Evolutionary conservation across 805 yeast genomes (phyloP), one percentile per base, ranked within the genome.

Genomic region (Monosporozyma aquatica): DNA sequence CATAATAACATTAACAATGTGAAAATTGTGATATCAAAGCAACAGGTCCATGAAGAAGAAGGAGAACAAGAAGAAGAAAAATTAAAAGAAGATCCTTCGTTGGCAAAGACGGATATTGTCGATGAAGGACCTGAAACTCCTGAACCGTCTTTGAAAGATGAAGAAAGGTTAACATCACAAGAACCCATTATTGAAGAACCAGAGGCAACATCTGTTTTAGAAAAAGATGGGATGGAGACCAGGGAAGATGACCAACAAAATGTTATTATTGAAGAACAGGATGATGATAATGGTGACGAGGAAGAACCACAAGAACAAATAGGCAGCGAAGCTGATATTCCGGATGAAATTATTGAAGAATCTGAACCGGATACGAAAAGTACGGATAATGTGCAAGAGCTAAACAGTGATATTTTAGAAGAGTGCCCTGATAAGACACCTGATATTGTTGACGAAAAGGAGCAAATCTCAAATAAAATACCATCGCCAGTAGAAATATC

Each of bases 1-100:
- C 45, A 52, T 35, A 67, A 65, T 6, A 67, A 66, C 40, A 62
- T 60, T 29, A 68, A 68, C 48, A 68, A 68, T 41, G 69, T 66
- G 4, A 37, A 61, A 18, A 38, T 22, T 5, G 15, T n/a, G 10
- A 24, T 24, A 36, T 23, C 33, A 29, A 8, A 33, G 21, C 18
- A 26, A 15, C n/a, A n/a, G n/a, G n/a, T n/a, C n/a, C n/a, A n/a
- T n/a, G 8, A 32, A 38, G 26, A 24, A 32, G n/a, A 41, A 27
- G 39, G 20, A 25, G 18, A 14, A 18, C 22, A 18, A 7, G 21
- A 29, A 17, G 14, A 7, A 18, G 35, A 32, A n/a, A n/a, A 4
- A n/a, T 8, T 5, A 11, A n/a, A n/a, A n/a, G n/a, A n/a, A n/a
- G n/a, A n/a, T n/a, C n/a, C n/a, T n/a, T n/a, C n/a, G n/a, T n/a